Conservation (phyloP, 371 early-diverging fungal genomes). For the Mucor ambiguus region DNA sequence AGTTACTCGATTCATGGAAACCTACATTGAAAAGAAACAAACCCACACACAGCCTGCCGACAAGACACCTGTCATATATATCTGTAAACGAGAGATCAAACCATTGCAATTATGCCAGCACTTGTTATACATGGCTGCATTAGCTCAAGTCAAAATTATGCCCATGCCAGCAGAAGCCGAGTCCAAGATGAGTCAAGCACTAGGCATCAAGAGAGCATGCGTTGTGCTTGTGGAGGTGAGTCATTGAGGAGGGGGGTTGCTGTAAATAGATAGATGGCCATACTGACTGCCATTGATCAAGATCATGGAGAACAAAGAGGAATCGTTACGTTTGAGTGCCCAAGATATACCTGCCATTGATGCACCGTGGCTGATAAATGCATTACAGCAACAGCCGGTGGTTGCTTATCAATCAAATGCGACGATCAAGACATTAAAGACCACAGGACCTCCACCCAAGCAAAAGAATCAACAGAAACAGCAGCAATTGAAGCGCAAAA, state of each 20-base stretch:
- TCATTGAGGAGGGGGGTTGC: neutral
- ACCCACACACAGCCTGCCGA: neutral
- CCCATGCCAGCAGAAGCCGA: constrained; percentile 36
- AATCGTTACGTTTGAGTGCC: constrained; percentile 28
- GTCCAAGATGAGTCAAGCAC: constrained; percentile 19
- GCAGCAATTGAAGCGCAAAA: constrained; percentile 19
- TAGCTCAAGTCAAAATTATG: constrained; percentile 31
- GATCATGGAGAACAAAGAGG: constrained; percentile 27
- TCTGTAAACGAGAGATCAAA: constrained; percentile 44
- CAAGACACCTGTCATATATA: constrained; percentile 25
- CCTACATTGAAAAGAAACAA: constrained; percentile 17
- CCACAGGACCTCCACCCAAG: constrained; percentile 28
- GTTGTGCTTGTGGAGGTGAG: constrained; percentile 30
- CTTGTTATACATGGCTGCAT: constrained; percentile 36
- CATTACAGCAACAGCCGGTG: neutral
- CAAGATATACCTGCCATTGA: constrained; percentile 24
- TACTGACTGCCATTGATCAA: neutral
- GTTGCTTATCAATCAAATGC: constrained; percentile 12
- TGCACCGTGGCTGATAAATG: constrained; percentile 36
- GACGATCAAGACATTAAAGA: constrained; percentile 32
- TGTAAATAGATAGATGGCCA: neutral
- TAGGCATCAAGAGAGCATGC: constrained; percentile 26
- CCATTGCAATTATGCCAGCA: constrained; percentile 38
- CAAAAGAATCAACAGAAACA: constrained; percentile 10
- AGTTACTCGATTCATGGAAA: constrained; percentile 34